Evolutionary conservation across 1,284 basidiomycete genomes (phyloP), one percentile per base, ranked within the genome.

Genomic region (Ceratobasidium theobromae): DNA sequence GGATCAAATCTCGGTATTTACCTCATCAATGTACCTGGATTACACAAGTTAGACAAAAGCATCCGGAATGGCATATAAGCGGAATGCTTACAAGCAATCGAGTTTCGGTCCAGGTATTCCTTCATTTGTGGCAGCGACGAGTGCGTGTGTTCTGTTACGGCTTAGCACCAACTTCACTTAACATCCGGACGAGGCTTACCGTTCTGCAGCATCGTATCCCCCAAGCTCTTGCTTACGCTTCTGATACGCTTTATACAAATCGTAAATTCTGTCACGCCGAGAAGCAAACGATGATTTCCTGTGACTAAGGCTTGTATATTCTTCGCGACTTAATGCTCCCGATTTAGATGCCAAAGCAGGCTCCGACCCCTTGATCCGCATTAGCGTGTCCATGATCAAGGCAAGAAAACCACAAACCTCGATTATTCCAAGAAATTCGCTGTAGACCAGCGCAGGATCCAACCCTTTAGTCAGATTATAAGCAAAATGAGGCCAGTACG

Each of bases 21-120:
- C 84, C 74, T 91, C 88, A 65, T 90, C 88, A 0, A 89, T 79
- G 72, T 87, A 88, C 85, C 89, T 68, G 70, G 80, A 86, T 48
- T 25, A 1, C 87, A 71, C 66, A 77, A 80, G 49, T 76, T 72
- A 1, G 4, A 25, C 45, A 25, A 21, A 3, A 21, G 5, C 21
- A 3, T 48, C 21, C 45, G 27, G 5, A 48, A n/a, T 21, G 14
- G 21, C 21, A 48, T 5, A 6, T 8, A 38, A 8, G 41, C 41
- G 18, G 5, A 11, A 45, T 8, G 74, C 51, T 46, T 74, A 66
- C 16, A 87, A 69, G 1, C 48, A 51, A 53, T 64, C 60, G 4
- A 64, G 11, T 21, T 64, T 51, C 23, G 11, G n/a, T 1, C 60
- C 48, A 3, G 48, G 48, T 12, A 53, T 45, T 12, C 48, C 48